Evolutionary conservation across 2,329 filamentous ascomycete species (phyloP).

Genomic region (Claviceps maximensis): DNA sequence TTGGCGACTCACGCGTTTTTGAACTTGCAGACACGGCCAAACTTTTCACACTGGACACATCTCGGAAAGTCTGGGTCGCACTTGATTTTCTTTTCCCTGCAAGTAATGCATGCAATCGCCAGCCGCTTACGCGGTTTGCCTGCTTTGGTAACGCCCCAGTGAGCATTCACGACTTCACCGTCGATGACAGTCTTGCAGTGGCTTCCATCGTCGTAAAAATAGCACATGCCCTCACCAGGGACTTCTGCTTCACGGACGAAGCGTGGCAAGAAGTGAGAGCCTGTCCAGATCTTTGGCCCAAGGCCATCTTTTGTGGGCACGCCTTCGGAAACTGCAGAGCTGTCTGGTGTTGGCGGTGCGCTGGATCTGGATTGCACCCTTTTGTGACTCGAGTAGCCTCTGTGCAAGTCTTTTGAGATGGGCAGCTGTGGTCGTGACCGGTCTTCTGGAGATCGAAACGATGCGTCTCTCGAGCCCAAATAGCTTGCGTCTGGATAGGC

Average conservation of each 20-base stretch:
- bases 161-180: constrained; percentile 75
- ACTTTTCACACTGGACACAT: constrained; percentile 86
- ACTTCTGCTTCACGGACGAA: constrained; percentile 53
- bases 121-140: constrained; percentile 85
- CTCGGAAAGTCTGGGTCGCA: constrained; percentile 81
- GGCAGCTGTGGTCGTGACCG: constrained; percentile 24
- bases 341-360: constrained; percentile 16
- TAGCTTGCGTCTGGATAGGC: constrained; percentile 29
- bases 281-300: constrained; percentile 57
- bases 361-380: constrained; percentile 13
- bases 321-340: constrained; percentile 25
- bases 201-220: constrained; percentile 74
- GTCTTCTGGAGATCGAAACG: constrained; percentile 21
- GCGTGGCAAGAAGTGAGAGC: constrained; percentile 52
- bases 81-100: constrained; percentile 95
- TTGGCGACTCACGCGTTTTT: constrained; percentile 68
- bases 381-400: constrained; percentile 16
- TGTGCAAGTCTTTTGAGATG: constrained; percentile 19
- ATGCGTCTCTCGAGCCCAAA: constrained; percentile 26
- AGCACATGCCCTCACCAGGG: constrained; percentile 67
- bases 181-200: constrained; percentile 76
- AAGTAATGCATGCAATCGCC: constrained; percentile 85
- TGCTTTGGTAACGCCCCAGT: constrained; percentile 89
- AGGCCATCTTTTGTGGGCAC: constrained; percentile 43
- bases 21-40: constrained; percentile 72